A percentile compares a stretch with the other conserved stretches of the same genome.
Conservation (phyloP, 768 basidiomycete species). For the Guyanaporus albipodus region DNA sequence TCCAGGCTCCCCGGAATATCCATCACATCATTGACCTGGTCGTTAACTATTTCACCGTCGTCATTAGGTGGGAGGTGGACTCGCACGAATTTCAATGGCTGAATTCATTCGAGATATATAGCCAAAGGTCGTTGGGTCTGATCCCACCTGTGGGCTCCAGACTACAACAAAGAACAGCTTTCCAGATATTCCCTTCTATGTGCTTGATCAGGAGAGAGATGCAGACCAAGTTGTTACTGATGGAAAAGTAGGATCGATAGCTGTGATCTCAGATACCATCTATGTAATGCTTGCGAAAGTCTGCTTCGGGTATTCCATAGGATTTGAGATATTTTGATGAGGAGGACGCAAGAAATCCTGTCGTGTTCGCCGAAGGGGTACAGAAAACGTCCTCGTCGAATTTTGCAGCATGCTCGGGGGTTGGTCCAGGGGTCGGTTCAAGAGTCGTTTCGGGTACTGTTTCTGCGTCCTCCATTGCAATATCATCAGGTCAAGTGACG, state of each 20-base stretch:
- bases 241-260: slow-evolving; percentile 15
- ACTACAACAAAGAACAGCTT: slow-evolving; percentile 25
- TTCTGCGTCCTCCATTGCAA: too few species aligned
- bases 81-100: slow-evolving; percentile 12
- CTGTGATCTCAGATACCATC: slow-evolving; percentile 8
- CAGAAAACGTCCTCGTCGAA: background rate
- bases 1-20: slow-evolving; percentile 21
- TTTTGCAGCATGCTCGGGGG: slow-evolving; percentile 1
- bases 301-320: slow-evolving; percentile 19
- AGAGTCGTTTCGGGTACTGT: background rate
- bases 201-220: slow-evolving; percentile 21
- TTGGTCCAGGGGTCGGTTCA: background rate
- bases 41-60: background rate
- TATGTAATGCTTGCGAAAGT: slow-evolving; percentile 19
- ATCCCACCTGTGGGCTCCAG: slow-evolving; percentile 10
- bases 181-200: slow-evolving; percentile 11
- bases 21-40: background rate
- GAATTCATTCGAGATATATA: slow-evolving; percentile 20
- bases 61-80: slow-evolving; percentile 6
- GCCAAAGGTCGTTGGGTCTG: slow-evolving; percentile 17
- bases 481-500: background rate
- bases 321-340: slow-evolving; percentile 19
- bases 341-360: slow-evolving; percentile 24
- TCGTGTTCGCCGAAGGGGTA: slow-evolving; percentile 4
- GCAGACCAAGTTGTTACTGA: slow-evolving; percentile 20